These are phyloP conservation scores for Comarum palustre DNA, from an alignment of 306 rosid species.

Conservation along the genomic window DNA sequence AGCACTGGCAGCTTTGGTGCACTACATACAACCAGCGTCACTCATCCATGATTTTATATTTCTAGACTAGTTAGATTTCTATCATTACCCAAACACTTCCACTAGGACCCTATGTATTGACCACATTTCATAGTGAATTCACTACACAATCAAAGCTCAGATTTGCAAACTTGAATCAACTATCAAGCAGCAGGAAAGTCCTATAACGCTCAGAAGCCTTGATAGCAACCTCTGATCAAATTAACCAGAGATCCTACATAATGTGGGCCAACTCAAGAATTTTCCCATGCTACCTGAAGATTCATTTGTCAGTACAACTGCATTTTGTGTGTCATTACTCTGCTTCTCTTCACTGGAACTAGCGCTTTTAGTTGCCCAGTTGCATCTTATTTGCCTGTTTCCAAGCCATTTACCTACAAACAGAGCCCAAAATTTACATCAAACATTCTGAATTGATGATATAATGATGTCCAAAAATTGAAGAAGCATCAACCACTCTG, in stretches of 20 bases:
- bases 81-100: not conserved
- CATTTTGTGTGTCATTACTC: slow-evolving; percentile 49
- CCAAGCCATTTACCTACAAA: slow-evolving; percentile 79
- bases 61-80: not conserved
- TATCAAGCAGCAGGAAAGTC: not conserved
- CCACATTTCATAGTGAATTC: not conserved
- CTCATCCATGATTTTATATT: not conserved
- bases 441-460: slow-evolving; percentile 17
- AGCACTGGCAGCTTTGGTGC: not conserved
- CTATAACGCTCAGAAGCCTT: not conserved
- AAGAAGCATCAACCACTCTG: not conserved
- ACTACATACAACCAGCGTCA: not conserved
- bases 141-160: not conserved
- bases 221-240: not conserved
- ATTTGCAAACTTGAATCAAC: not conserved
- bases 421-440: slow-evolving; percentile 19
- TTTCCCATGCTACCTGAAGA: slow-evolving; percentile 44
- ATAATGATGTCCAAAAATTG: not conserved
- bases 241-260: slow-evolving; percentile 1
- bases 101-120: not conserved
- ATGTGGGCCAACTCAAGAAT: slow-evolving; percentile 13
- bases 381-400: slow-evolving; percentile 79
- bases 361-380: slow-evolving; percentile 80
- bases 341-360: slow-evolving; percentile 54
- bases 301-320: slow-evolving; percentile 66